Percentiles rank a stretch among this genome's conserved stretches.
Conservation (phyloP, 1,139 yeast genomes). For the Blastobotrys indianensis region DNA sequence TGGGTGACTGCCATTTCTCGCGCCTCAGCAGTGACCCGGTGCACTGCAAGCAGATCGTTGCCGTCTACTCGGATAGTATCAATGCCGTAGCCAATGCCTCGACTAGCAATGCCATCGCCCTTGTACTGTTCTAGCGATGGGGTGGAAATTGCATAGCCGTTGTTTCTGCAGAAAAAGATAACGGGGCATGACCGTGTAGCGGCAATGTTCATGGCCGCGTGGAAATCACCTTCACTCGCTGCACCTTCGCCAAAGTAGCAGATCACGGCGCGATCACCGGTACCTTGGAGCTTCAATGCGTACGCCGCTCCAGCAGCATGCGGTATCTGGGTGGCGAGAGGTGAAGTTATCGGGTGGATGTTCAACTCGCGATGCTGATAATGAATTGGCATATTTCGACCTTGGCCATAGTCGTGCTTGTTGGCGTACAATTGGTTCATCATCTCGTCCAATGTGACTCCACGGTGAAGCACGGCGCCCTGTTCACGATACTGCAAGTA, state of each 20-base stretch:
- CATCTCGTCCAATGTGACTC: slow-evolving; percentile 31
- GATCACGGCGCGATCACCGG: slow-evolving; percentile 25
- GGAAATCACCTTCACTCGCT: slow-evolving; percentile 37
- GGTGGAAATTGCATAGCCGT: slow-evolving; percentile 36
- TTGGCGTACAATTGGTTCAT: slow-evolving; percentile 35
- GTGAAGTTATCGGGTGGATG: slow-evolving; percentile 35
- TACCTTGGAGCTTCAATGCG: slow-evolving; percentile 30
- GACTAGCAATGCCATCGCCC: slow-evolving; percentile 36
- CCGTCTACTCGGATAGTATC: slow-evolving; percentile 36
- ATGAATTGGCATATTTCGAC: slow-evolving; percentile 36
- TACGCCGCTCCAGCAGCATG: slow-evolving; percentile 38
- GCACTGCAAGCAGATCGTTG: slow-evolving; percentile 34
- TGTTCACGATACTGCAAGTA: slow-evolving; percentile 35
- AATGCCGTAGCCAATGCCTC: slow-evolving; percentile 36
- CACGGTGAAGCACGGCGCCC: slow-evolving; percentile 33
- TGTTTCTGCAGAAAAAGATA: slow-evolving; percentile 34
- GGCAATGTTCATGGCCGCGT: slow-evolving; percentile 36
- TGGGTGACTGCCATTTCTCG: slow-evolving; percentile 29
- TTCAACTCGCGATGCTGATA: slow-evolving; percentile 29
- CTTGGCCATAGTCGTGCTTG: slow-evolving; percentile 30
- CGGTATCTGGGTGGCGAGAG: slow-evolving; percentile 35
- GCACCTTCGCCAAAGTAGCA: slow-evolving; percentile 38
- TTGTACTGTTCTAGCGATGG: slow-evolving; percentile 34
- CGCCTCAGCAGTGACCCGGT: slow-evolving; percentile 30
- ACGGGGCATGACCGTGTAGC: slow-evolving; percentile 35